Conservation (phyloP, 805 yeast species). For the Blastobotrys muscicola region DNA sequence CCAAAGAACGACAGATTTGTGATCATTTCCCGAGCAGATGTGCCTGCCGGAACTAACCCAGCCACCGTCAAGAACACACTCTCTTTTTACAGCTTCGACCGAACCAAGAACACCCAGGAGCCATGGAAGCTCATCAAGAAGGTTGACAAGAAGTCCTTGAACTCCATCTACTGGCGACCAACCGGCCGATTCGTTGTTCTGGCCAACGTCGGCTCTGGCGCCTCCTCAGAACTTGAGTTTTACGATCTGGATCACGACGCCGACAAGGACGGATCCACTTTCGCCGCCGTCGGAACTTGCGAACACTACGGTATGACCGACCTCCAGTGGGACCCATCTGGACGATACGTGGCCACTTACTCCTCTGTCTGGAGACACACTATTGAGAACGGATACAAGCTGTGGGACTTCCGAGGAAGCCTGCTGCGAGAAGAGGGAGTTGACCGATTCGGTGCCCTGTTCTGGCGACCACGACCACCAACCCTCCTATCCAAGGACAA, state of each 20-base stretch:
- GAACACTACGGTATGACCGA: conserved; percentile 73
- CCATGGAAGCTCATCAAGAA: conserved; percentile 54
- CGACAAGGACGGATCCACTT: conserved; percentile 38
- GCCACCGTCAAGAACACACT: conserved; percentile 41
- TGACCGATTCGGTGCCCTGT: conserved; percentile 78
- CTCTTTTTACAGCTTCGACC: conserved; percentile 78
- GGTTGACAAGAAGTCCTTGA: conserved; percentile 53
- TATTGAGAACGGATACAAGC: conserved; percentile 82
- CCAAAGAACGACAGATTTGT: conserved; percentile 84
- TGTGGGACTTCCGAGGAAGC: conserved; percentile 78
- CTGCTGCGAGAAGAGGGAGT: conserved; percentile 63
- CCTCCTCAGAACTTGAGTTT: conserved; percentile 60
- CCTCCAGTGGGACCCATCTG: conserved; percentile 91
- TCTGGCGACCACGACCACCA: conserved; percentile 97
- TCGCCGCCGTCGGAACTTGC: conserved; percentile 53
- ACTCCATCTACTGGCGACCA: conserved; percentile 82
- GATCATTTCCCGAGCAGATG: conserved; percentile 41
- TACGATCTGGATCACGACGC: conserved; percentile 71
- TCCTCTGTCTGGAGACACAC: conserved; percentile 78
- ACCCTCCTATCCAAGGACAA: conserved; percentile 66
- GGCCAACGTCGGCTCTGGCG: conserved; percentile 38
- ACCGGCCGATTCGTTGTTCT: conserved; percentile 74
- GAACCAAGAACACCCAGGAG: conserved; percentile 38
- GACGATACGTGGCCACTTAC: conserved; percentile 82
- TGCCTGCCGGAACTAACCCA: conserved; percentile 30